Evolutionary conservation across 164 flowering plant genomes (phyloP).

Genomic region (Platanus orientalis): DNA sequence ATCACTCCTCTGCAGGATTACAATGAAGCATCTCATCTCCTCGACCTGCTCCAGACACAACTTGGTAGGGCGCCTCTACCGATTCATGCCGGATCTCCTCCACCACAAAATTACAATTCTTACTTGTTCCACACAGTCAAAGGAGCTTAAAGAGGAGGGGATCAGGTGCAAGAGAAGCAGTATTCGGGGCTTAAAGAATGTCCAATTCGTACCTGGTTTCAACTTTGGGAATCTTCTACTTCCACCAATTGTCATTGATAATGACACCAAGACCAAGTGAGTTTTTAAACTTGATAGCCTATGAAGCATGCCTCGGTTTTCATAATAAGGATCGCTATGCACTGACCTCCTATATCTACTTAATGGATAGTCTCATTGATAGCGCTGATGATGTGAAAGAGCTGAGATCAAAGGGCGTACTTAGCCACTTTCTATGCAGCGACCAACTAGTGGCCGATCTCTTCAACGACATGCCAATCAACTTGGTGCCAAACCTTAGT

Average conservation of each 20-base stretch:
- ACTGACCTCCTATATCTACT: slow-evolving; percentile 1
- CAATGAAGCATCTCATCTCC: neutral
- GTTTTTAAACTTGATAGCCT: slow-evolving; percentile 13
- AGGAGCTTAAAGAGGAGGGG: neutral
- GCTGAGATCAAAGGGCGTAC: neutral
- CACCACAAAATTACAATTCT: neutral
- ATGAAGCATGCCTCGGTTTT: neutral
- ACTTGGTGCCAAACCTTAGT: neutral
- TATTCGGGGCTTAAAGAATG: neutral
- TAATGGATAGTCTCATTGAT: neutral
- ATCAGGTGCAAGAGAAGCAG: neutral
- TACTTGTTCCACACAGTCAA: neutral
- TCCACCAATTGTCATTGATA: slow-evolving; percentile 5
- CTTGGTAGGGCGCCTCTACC: neutral
- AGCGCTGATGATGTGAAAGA: neutral
- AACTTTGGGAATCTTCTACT: neutral
- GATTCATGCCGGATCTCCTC: too few relatives aligned
- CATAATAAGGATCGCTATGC: too few relatives aligned
- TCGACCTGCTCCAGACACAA: neutral
- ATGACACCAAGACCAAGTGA: neutral
- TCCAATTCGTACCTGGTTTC: neutral
- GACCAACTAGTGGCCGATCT: slow-evolving; percentile 3
- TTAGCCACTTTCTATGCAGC: neutral
- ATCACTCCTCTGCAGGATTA: neutral
- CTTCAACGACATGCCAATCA: neutral